These are phyloP conservation scores for Glebionis coronaria DNA, from an alignment of 129 eudicot genomes.

Conservation along the genomic window DNA sequence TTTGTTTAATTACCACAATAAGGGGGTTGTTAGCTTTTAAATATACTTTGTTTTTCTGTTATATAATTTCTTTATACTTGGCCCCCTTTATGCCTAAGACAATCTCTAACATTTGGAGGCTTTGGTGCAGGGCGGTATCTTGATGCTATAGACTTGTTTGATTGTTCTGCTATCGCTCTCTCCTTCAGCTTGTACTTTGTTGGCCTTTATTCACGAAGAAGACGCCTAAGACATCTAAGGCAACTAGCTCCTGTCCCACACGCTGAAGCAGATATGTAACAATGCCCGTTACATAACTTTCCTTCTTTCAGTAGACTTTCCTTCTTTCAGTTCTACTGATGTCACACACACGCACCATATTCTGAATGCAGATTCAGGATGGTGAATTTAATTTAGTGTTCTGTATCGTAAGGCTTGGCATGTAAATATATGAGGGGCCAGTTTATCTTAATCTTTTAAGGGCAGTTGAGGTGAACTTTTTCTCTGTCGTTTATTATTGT, in stretches of 20 bases:
- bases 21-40: neutral
- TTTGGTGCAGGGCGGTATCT: conserved; percentile 35
- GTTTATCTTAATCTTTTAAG: neutral
- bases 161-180: conserved; percentile 46
- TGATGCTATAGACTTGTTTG: conserved; percentile 54
- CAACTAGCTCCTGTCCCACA: conserved; percentile 37
- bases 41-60: neutral
- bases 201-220: conserved; percentile 45
- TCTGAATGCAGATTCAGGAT: neutral
- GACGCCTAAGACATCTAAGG: conserved; percentile 40
- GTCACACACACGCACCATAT: neutral
- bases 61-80: too few species aligned
- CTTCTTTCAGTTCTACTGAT: neutral
- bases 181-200: conserved; percentile 44
- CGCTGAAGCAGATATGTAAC: conserved; percentile 24
- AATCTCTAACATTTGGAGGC: too few species aligned
- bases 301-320: neutral
- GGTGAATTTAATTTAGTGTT: neutral
- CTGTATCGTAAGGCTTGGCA: neutral
- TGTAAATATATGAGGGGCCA: conserved; percentile 2
- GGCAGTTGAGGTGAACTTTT: too few species aligned
- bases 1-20: neutral
- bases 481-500: too few species aligned
- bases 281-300: neutral
- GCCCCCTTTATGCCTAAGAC: too few species aligned